These are phyloP conservation scores for Septoria petroselini DNA, from an alignment of 2,329 filamentous ascomycete genomes.

Conservation along the genomic window DNA sequence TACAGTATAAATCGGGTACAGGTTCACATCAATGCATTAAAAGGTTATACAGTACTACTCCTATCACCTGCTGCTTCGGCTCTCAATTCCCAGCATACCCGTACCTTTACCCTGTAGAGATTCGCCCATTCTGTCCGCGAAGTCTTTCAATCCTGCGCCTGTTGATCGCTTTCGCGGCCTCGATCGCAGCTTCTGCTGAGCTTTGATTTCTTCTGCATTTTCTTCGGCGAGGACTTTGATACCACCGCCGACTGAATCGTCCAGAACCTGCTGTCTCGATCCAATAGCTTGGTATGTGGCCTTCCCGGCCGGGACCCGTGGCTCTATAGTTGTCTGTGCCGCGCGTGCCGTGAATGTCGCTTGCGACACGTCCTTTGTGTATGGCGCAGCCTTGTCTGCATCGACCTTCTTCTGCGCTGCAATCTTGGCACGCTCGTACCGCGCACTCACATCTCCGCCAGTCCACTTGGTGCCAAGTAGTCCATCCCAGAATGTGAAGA, in stretches of 20 bases:
- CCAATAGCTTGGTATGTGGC: slow-evolving; percentile 41
- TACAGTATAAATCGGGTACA: background rate
- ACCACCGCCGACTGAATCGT: slow-evolving; percentile 40
- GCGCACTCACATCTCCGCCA: slow-evolving; percentile 60
- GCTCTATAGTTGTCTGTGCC: slow-evolving; percentile 25
- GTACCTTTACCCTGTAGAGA: slow-evolving; percentile 47
- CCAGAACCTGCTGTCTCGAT: slow-evolving; percentile 43
- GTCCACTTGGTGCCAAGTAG: slow-evolving; percentile 79
- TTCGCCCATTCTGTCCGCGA: slow-evolving; percentile 47
- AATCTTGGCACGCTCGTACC: slow-evolving; percentile 57
- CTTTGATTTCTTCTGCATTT: slow-evolving; percentile 40
- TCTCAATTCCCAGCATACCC: slow-evolving; percentile 47
- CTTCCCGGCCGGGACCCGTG: slow-evolving; percentile 38
- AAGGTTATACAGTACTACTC: slow-evolving; percentile 9
- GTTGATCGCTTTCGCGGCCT: slow-evolving; percentile 44
- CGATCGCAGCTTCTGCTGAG: slow-evolving; percentile 36
- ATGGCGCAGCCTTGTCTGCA: slow-evolving; percentile 41
- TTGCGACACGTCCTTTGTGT: slow-evolving; percentile 28
- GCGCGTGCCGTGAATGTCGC: slow-evolving; percentile 28
- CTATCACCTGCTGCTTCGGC: slow-evolving; percentile 25
- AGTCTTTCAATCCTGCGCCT: slow-evolving; percentile 43
- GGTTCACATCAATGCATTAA: slow-evolving; percentile 8
- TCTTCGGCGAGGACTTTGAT: slow-evolving; percentile 41
- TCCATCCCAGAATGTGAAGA: slow-evolving; percentile 94
- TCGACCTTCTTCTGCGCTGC: slow-evolving; percentile 58